phyloP scores from a whole-genome alignment of 83 land plant genomes.

The Diphasiastrum complanatum region DNA sequence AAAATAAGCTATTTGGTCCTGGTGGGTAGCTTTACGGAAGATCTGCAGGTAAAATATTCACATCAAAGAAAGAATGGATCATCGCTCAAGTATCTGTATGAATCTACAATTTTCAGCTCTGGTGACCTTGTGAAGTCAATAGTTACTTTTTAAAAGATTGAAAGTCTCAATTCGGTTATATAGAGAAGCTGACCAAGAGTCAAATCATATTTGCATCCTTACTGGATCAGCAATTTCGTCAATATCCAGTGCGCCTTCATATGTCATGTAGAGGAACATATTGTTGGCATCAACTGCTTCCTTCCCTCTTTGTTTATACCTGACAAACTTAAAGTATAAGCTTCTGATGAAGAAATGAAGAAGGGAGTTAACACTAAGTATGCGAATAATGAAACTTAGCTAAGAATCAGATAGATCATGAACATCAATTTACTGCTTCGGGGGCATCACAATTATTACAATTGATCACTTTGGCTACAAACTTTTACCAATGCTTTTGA shows the following conservation, averaged over 20 bases:
- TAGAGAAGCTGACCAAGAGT: background rate
- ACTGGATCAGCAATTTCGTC: conserved; percentile 94
- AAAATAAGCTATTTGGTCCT: conserved; percentile 91
- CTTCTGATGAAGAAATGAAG: background rate
- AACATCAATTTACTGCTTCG: too few species aligned
- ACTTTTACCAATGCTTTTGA: too few species aligned
- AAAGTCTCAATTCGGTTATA: background rate
- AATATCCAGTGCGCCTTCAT: conserved; percentile 92
- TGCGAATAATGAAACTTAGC: too few species aligned
- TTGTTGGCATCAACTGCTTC: conserved; percentile 87
- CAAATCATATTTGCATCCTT: conserved; percentile 21
- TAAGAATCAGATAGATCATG: too few species aligned
- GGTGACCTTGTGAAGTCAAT: background rate
- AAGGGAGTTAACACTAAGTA: too few species aligned
- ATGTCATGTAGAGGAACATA: conserved; percentile 92
- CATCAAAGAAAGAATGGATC: background rate
- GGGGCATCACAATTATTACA: too few species aligned
- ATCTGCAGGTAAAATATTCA: conserved; percentile 43
- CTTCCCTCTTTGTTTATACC: conserved; percentile 92
- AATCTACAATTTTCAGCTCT: background rate
- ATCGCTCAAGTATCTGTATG: background rate
- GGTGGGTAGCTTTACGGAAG: conserved; percentile 77
- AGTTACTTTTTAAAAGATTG: background rate
- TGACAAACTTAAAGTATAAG: conserved; percentile 15
- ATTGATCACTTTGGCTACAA: too few species aligned